These are phyloP conservation scores for sorghum (Sorghum bicolor) DNA, from an alignment of 176 grass and related monocot species.

Conservation along the genomic window DNA sequence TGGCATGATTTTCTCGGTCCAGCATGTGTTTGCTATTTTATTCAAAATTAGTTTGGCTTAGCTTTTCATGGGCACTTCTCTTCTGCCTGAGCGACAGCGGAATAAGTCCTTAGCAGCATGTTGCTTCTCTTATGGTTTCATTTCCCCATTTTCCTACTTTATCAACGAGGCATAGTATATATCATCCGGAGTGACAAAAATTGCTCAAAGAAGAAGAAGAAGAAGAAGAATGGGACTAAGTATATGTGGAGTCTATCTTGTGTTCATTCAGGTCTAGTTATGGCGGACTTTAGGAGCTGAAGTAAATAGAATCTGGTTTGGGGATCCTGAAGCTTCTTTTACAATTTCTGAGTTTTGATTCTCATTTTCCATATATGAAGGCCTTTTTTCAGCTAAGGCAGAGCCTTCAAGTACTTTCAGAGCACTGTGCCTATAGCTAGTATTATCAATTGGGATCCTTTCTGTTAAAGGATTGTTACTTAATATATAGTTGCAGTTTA, in stretches of 20 bases:
- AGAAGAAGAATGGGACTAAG: neutral
- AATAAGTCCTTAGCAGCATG: neutral
- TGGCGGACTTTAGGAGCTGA: neutral
- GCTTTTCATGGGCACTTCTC: neutral
- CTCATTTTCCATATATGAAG: neutral
- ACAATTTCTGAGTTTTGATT: neutral
- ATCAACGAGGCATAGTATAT: neutral
- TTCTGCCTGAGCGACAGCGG: neutral
- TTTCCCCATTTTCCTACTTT: conserved; percentile 5
- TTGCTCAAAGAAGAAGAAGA: neutral
- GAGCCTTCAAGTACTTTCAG: neutral
- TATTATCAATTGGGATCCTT: neutral
- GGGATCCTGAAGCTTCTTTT: neutral
- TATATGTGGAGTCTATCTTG: neutral
- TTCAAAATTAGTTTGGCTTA: conserved; percentile 2
- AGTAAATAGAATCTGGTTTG: neutral
- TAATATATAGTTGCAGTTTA: neutral
- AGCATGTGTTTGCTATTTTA: neutral
- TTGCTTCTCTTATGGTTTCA: neutral
- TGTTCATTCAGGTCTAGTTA: neutral
- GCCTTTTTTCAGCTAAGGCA: neutral
- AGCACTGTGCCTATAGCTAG: neutral
- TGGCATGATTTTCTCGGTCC: neutral
- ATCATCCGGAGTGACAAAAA: neutral
- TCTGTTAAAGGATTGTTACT: neutral